Evolutionary conservation across 345 rosid genomes (phyloP).

Genomic region (Dovyalis caffra): DNA sequence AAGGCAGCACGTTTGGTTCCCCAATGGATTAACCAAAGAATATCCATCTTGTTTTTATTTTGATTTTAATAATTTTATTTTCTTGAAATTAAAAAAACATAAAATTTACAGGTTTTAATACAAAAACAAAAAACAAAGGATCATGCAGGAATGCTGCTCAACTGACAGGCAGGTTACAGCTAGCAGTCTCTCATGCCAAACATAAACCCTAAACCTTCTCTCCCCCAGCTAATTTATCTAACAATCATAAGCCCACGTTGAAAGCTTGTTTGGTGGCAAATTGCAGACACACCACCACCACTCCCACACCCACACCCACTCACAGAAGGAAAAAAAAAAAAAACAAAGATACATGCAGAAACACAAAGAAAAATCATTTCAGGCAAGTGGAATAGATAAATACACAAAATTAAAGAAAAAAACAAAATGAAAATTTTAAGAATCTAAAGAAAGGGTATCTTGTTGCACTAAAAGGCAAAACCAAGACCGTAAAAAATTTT

Average conservation of each 20-base stretch:
- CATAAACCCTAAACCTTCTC: constrained; percentile 52
- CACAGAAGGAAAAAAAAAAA: neutral
- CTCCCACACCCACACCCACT: neutral
- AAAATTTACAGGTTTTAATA: too few species aligned
- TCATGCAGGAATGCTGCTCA: constrained; percentile 96
- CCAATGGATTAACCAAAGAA: constrained; percentile 20
- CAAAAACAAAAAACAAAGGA: constrained; percentile 25
- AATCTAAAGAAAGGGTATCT: neutral
- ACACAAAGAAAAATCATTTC: neutral
- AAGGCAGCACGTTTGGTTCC: constrained; percentile 59
- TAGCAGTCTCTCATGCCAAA: constrained; percentile 58
- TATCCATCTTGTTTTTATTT: constrained; percentile 4
- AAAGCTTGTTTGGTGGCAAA: constrained; percentile 38
- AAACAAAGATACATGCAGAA: neutral
- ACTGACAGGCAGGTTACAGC: constrained; percentile 95
- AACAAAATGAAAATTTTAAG: neutral
- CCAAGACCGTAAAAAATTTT: neutral
- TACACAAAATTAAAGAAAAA: neutral
- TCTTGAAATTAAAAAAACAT: neutral
- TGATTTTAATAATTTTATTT: neutral
- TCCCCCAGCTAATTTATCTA: constrained; percentile 17
- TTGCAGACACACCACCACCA: constrained; percentile 10
- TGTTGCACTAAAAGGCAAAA: neutral
- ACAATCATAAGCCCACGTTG: constrained; percentile 51
- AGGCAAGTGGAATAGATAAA: neutral